Conservation (phyloP, 2,329 filamentous ascomycete genomes). For the Penicillium sp. region DNA sequence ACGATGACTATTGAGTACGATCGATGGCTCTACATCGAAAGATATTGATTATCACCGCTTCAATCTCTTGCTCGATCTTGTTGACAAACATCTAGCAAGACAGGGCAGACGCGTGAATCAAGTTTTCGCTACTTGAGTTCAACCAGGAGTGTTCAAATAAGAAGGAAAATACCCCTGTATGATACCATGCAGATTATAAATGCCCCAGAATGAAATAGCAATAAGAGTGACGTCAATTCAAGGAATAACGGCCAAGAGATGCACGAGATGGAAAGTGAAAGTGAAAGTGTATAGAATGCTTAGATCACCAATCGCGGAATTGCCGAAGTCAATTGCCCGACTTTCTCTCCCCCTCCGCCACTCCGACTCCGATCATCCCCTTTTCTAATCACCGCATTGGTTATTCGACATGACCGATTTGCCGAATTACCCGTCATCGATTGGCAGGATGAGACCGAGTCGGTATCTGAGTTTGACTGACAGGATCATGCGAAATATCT, state of each 20-base stretch:
- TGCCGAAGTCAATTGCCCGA: too few relatives aligned
- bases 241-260: constrained; percentile 20
- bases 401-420: background rate
- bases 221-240: constrained; percentile 6
- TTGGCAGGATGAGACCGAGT: too few relatives aligned
- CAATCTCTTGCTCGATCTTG: constrained; percentile 26
- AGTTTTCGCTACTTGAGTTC: constrained; percentile 10
- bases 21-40: constrained; percentile 28
- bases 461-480: too few relatives aligned
- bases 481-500: background rate
- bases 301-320: too few relatives aligned
- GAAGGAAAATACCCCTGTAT: constrained; percentile 6
- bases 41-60: constrained; percentile 30
- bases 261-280: constrained; percentile 14
- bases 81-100: too few relatives aligned
- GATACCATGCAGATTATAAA: constrained; percentile 11
- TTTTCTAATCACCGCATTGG: too few relatives aligned
- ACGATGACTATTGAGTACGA: constrained; percentile 22
- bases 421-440: background rate
- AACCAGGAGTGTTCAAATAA: constrained; percentile 1
- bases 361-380: too few relatives aligned
- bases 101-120: constrained; percentile 14
- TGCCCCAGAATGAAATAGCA: constrained; percentile 8
- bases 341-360: too few relatives aligned
- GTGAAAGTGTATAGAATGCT: constrained; percentile 7